A percentile compares a stretch with the other conserved stretches of the same genome.
Evolutionary conservation across 1,284 basidiomycete species (phyloP).

Genomic region (Mycena sp.): DNA sequence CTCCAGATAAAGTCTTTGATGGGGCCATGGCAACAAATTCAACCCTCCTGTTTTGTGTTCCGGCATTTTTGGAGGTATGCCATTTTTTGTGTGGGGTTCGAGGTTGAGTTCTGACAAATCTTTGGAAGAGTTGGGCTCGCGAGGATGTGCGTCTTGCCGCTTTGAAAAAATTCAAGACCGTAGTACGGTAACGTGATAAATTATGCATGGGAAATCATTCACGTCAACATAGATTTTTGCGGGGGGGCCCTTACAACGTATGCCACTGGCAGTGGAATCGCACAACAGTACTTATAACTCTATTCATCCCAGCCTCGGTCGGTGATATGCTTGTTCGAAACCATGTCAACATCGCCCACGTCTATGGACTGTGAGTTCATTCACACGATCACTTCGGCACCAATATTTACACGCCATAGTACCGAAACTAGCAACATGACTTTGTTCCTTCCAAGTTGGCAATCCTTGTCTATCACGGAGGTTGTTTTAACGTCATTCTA

Average conservation of each 20-base stretch:
- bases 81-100: background rate
- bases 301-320: slow-evolving; percentile 21
- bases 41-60: background rate
- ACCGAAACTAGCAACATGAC: slow-evolving; percentile 36
- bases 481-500: background rate
- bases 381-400: background rate
- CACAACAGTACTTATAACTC: background rate
- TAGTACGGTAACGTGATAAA: background rate
- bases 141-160: background rate
- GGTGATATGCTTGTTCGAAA: slow-evolving; percentile 34
- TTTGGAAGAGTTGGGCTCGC: background rate
- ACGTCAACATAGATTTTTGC: slow-evolving; percentile 36
- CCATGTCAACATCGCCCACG: slow-evolving; percentile 36
- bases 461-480: background rate
- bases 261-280: background rate
- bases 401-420: slow-evolving; percentile 14
- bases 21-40: background rate
- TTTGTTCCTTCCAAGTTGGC: slow-evolving; percentile 31
- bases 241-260: slow-evolving; percentile 35
- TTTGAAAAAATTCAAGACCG: background rate
- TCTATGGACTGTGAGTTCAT: slow-evolving; percentile 41
- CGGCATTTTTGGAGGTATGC: slow-evolving; percentile 10
- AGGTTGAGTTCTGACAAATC: background rate
- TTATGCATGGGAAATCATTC: too few species aligned
- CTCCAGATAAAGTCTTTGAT: background rate